Evolutionary conservation across 805 yeast species (phyloP).

Genomic region (Wickerhamiella australiensis): DNA sequence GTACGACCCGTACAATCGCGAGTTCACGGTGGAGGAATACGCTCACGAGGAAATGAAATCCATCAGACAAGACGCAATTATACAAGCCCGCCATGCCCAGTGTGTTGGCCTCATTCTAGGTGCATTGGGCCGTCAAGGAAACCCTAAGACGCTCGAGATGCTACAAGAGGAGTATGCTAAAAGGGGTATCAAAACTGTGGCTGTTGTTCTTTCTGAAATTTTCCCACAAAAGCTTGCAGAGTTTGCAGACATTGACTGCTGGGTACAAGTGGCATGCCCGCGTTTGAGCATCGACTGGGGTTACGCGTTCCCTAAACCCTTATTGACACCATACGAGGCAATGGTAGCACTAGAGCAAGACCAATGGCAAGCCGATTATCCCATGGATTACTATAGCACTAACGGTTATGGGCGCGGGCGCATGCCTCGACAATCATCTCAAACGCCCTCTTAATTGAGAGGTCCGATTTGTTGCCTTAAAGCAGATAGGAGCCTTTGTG

Average conservation of each 20-base stretch:
- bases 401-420: constrained; percentile 89
- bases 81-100: constrained; percentile 44
- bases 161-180: constrained; percentile 43
- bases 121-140: constrained; percentile 93
- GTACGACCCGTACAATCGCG: constrained; percentile 89
- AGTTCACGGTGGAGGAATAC: constrained; percentile 78
- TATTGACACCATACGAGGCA: constrained; percentile 91
- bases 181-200: constrained; percentile 57
- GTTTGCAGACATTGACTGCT: constrained; percentile 89
- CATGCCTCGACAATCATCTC: constrained; percentile 34
- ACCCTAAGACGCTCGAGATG: constrained; percentile 56
- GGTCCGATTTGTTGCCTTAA: too few species aligned
- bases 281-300: constrained; percentile 97
- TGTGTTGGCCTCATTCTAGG: constrained; percentile 81
- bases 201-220: constrained; percentile 79
- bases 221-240: constrained; percentile 85
- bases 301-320: constrained; percentile 84
- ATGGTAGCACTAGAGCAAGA: constrained; percentile 78
- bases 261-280: constrained; percentile 96
- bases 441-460: background rate
- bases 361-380: constrained; percentile 43
- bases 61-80: constrained; percentile 64
- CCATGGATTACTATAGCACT: constrained; percentile 88
- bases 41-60: constrained; percentile 72
- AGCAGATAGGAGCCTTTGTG: too few species aligned